These are phyloP conservation scores for Lobosporangium transversale DNA, from an alignment of 192 early-diverging fungal genomes.

Conservation along the genomic window DNA sequence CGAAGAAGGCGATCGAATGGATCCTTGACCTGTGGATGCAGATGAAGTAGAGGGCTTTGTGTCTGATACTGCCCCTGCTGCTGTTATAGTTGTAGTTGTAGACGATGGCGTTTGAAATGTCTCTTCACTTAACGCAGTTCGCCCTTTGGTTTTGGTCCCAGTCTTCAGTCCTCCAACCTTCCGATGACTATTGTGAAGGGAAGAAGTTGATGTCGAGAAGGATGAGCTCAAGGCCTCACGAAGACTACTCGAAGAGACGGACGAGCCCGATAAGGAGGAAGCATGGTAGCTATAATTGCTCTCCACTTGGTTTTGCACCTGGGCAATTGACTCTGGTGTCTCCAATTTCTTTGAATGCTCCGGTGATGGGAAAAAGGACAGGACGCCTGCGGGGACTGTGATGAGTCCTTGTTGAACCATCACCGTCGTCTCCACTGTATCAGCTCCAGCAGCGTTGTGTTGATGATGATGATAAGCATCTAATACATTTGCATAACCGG, in stretches of 20 bases:
- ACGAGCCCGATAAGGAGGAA: conserved; percentile 12
- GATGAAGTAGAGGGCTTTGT: background rate
- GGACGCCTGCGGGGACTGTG: conserved; percentile 35
- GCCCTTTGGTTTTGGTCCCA: conserved; percentile 5
- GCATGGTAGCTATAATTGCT: background rate
- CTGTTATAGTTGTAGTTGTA: background rate
- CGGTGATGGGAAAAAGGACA: conserved; percentile 41
- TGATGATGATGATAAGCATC: background rate
- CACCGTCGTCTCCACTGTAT: conserved; percentile 1
- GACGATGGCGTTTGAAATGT: conserved; percentile 31
- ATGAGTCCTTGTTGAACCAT: conserved; percentile 36
- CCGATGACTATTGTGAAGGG: background rate
- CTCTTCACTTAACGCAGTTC: conserved; percentile 10
- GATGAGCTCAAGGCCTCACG: background rate
- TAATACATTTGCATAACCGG: background rate
- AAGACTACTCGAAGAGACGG: conserved; percentile 15
- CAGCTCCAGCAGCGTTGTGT: too few relatives aligned
- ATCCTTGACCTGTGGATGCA: background rate
- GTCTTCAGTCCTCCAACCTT: background rate
- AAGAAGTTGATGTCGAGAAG: too few relatives aligned
- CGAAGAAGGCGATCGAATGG: background rate
- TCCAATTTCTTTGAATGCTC: conserved; percentile 40
- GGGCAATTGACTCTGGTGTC: conserved; percentile 43
- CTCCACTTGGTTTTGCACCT: conserved; percentile 4
- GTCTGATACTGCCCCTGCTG: background rate